These are phyloP conservation scores for Angomonas desouzai DNA, from an alignment of 208 protist genomes.

Conservation along the genomic window DNA sequence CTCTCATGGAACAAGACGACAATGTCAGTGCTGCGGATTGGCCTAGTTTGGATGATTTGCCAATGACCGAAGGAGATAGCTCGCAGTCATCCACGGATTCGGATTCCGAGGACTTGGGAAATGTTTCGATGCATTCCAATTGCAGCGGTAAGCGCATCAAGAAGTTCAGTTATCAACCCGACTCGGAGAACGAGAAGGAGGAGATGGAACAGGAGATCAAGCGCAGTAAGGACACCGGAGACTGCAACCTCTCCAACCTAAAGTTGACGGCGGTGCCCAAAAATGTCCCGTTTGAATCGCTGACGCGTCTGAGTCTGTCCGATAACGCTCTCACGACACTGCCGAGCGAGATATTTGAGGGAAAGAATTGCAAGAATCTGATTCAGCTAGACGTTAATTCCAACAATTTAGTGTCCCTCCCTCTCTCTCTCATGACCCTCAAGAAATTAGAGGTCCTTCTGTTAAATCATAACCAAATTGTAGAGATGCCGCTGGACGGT, in stretches of 20 bases:
- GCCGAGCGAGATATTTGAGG: constrained; percentile 35
- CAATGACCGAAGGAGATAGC: constrained; percentile 19
- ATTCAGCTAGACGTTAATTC: constrained; percentile 59
- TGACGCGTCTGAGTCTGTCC: constrained; percentile 51
- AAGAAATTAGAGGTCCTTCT: constrained; percentile 57
- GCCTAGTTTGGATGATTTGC: constrained; percentile 15
- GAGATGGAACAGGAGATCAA: constrained; percentile 54
- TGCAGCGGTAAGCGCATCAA: constrained; percentile 9
- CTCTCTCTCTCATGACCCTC: constrained; percentile 59
- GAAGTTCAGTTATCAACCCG: constrained; percentile 26
- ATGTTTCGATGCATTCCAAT: background rate
- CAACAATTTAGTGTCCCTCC: constrained; percentile 52
- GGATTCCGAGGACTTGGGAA: background rate
- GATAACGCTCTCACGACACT: constrained; percentile 55
- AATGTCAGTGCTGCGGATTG: background rate
- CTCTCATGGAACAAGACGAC: background rate
- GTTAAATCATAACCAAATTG: constrained; percentile 68
- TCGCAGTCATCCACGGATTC: constrained; percentile 15
- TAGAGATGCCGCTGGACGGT: constrained; percentile 20
- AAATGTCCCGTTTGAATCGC: constrained; percentile 28
- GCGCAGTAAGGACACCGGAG: constrained; percentile 27
- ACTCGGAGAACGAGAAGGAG: constrained; percentile 23
- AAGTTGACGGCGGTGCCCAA: constrained; percentile 30
- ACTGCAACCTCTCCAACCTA: constrained; percentile 65
- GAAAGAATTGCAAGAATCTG: constrained; percentile 29